phyloP scores from a whole-genome alignment of 257 asterid species.

The Plantago elongata region DNA sequence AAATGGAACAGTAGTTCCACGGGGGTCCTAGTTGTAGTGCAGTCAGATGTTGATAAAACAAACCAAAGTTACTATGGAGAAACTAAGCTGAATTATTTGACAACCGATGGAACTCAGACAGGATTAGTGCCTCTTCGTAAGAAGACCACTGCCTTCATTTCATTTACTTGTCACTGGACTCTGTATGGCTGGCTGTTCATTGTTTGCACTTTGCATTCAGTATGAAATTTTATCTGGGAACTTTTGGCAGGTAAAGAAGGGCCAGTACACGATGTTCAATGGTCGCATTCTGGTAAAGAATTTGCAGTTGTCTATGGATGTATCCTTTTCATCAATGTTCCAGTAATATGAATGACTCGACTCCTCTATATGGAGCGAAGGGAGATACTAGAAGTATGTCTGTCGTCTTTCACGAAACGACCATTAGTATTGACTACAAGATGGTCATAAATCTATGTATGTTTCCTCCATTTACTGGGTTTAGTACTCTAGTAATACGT shows the following conservation, averaged over 20 bases:
- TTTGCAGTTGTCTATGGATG: constrained; percentile 99
- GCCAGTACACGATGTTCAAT: constrained; percentile 95
- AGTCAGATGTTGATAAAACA: constrained; percentile 97
- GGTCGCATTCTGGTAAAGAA: constrained; percentile 87
- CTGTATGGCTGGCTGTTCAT: constrained; percentile 7
- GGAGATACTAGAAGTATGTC: background rate
- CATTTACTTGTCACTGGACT: constrained; percentile 6
- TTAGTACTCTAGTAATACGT: too few species aligned
- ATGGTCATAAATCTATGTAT: too few species aligned
- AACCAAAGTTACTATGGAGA: constrained; percentile 99
- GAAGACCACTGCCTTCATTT: constrained; percentile 13
- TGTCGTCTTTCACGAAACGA: too few species aligned
- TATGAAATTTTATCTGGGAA: constrained; percentile 16
- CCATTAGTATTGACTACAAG: too few species aligned
- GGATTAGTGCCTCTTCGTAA: constrained; percentile 93
- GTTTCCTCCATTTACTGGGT: too few species aligned
- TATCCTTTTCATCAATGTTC: constrained; percentile 48
- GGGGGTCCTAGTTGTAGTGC: constrained; percentile 82
- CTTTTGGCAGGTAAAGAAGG: constrained; percentile 87
- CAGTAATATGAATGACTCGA: constrained; percentile 3
- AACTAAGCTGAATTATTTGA: constrained; percentile 83
- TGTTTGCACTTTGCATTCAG: constrained; percentile 11
- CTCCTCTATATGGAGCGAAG: background rate
- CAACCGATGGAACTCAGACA: constrained; percentile 86
- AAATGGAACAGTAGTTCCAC: constrained; percentile 81